A percentile compares a stretch with the other conserved stretches of the same genome.
Evolutionary conservation across 179 eudicot genomes (phyloP).

Genomic region (Silene coronaria): DNA sequence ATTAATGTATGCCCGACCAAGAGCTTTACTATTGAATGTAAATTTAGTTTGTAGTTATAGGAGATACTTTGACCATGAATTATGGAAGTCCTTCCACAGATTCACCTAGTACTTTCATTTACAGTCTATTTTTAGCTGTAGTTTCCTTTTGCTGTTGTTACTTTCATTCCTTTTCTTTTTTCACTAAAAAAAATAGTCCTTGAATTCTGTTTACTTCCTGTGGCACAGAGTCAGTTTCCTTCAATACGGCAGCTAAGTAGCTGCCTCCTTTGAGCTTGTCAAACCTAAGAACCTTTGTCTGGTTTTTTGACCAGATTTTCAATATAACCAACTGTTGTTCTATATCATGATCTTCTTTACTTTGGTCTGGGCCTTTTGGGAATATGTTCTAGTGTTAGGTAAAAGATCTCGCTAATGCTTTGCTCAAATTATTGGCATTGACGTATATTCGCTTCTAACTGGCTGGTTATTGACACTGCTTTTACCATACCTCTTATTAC

Average conservation of each 20-base stretch:
- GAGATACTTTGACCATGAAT: not conserved
- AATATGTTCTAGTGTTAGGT: not conserved
- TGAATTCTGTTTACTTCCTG: not conserved
- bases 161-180: slow-evolving; percentile 1
- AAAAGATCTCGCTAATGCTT: not conserved
- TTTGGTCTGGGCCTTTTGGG: not conserved
- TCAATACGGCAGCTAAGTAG: not conserved
- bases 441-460: not conserved
- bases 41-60: not conserved
- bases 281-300: not conserved
- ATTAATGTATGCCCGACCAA: not conserved
- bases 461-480: not conserved
- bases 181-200: not conserved
- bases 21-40: not conserved
- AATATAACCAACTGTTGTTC: not conserved
- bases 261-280: not conserved
- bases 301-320: not conserved
- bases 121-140: not conserved
- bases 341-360: not conserved
- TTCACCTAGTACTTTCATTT: not conserved
- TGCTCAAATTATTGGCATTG: not conserved
- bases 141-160: not conserved
- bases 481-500: not conserved
- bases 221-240: not conserved
- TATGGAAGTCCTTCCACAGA: not conserved